phyloP scores from a whole-genome alignment of 2,329 filamentous ascomycete genomes.

The Alternaria sp. region DNA sequence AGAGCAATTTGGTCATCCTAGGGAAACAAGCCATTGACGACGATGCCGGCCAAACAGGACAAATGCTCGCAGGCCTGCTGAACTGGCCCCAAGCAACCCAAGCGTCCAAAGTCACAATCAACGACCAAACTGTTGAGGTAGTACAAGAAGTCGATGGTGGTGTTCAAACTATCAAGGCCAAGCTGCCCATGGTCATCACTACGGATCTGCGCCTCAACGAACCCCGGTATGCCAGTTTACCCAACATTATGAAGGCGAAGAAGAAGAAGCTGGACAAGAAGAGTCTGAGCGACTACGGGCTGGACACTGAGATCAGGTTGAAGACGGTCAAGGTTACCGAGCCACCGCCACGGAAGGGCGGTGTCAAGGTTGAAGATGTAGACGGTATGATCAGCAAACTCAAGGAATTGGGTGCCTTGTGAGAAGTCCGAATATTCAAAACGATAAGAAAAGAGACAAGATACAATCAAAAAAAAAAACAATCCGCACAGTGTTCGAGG shows the following conservation, averaged over 20 bases:
- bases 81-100: conserved; percentile 96
- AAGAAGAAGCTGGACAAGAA: conserved; percentile 99
- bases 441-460: not conserved
- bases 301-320: conserved; percentile 77
- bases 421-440: conserved; percentile 30
- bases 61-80: conserved; percentile 94
- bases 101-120: conserved; percentile 83
- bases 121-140: conserved; percentile 75
- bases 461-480: not conserved
- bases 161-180: conserved; percentile 84
- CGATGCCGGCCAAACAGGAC: conserved; percentile 92
- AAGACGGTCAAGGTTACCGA: conserved; percentile 93
- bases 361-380: conserved; percentile 96
- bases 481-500: not conserved
- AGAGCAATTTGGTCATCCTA: conserved; percentile 88
- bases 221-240: conserved; percentile 92
- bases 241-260: conserved; percentile 99
- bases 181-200: conserved; percentile 91
- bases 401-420: conserved; percentile 94
- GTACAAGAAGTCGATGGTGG: conserved; percentile 95
- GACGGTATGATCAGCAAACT: conserved; percentile 92
- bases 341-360: conserved; percentile 85
- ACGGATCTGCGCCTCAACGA: conserved; percentile 95
- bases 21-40: conserved; percentile 99
- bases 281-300: conserved; percentile 76